Evolutionary conservation across 208 protist genomes (phyloP).

Genomic region (Crithidia fasciculata): DNA sequence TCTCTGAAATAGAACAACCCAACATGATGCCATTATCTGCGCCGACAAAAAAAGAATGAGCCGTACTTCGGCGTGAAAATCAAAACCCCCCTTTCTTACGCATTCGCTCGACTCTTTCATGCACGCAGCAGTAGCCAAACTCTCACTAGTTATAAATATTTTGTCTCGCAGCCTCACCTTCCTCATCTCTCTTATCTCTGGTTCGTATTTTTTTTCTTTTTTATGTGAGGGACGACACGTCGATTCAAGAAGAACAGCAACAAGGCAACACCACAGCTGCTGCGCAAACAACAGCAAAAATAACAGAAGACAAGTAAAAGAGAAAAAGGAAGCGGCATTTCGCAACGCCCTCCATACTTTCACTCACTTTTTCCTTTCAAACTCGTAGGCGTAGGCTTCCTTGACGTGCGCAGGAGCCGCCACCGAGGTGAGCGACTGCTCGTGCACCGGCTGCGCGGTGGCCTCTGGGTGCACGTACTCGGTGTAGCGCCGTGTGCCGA

Average conservation of each 20-base stretch:
- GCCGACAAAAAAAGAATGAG: too few relatives aligned
- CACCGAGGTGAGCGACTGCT: conserved; percentile 54
- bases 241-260: background rate
- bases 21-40: too few relatives aligned
- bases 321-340: too few relatives aligned
- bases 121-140: too few relatives aligned
- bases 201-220: background rate
- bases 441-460: conserved; percentile 34
- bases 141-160: too few relatives aligned
- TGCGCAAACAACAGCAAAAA: conserved; percentile 1
- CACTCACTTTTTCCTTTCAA: conserved; percentile 23
- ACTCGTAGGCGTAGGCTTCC: conserved; percentile 58
- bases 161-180: too few relatives aligned
- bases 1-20: too few relatives aligned
- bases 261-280: background rate
- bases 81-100: too few relatives aligned
- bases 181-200: too few relatives aligned
- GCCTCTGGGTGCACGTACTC: conserved; percentile 68
- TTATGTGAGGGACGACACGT: background rate
- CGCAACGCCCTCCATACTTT: too few relatives aligned
- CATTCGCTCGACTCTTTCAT: too few relatives aligned
- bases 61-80: too few relatives aligned
- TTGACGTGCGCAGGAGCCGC: conserved; percentile 30
- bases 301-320: background rate
- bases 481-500: conserved; percentile 59